These are phyloP conservation scores for Pleurotus tuber-regium DNA, from an alignment of 768 basidiomycete species.

Conservation along the genomic window DNA sequence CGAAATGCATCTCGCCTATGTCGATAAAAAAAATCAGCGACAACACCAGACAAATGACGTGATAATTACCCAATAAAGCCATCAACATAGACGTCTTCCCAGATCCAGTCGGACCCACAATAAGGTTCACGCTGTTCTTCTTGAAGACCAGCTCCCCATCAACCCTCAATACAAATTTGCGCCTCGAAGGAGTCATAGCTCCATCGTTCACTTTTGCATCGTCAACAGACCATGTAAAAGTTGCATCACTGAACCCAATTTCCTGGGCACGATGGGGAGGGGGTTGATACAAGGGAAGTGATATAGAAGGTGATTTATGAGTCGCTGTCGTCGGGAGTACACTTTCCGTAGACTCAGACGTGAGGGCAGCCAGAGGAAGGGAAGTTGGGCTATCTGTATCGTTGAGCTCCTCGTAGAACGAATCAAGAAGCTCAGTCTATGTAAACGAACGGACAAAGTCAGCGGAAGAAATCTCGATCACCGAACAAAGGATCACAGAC, in stretches of 20 bases:
- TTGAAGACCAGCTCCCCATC: conserved; percentile 54
- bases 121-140: conserved; percentile 49
- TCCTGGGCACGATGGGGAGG: conserved; percentile 15
- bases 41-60: no score
- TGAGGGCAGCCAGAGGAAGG: conserved; percentile 14
- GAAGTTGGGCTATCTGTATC: conserved; percentile 12
- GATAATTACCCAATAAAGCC: conserved; percentile 7
- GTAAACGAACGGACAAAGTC: neutral
- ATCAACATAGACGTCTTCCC: conserved; percentile 52
- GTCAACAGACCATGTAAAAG: conserved; percentile 53
- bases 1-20: conserved; percentile 66
- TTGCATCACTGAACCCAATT: conserved; percentile 53
- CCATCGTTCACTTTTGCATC: conserved; percentile 15
- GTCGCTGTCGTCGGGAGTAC: neutral
- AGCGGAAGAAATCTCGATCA: neutral
- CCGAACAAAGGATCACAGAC: conserved; percentile 19
- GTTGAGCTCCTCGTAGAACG: conserved; percentile 22
- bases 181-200: conserved; percentile 38
- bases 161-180: conserved; percentile 49
- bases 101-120: conserved; percentile 56
- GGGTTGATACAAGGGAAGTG: neutral
- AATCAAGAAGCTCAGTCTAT: conserved; percentile 48
- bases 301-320: neutral
- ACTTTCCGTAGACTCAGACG: neutral
- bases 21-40: no score